Evolutionary conservation across 1,284 basidiomycete genomes (phyloP).

Genomic region (Cutaneotrichosporon dermatis): DNA sequence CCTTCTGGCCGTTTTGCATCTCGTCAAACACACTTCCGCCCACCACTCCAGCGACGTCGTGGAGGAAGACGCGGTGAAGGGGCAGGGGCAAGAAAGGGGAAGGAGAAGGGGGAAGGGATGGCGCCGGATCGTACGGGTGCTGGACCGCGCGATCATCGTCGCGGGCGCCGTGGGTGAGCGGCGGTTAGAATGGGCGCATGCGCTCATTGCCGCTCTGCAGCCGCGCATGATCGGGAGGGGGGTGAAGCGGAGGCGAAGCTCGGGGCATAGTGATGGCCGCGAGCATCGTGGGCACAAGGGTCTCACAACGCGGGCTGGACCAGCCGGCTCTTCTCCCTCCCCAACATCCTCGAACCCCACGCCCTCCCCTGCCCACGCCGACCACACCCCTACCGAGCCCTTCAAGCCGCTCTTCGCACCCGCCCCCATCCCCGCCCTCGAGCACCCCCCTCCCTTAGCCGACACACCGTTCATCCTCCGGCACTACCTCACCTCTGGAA

Average conservation of each 20-base stretch:
- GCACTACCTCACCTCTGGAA: constrained; percentile 55
- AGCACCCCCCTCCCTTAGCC: constrained; percentile 50
- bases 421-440: constrained; percentile 39
- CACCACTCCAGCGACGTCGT: too few relatives aligned
- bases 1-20: constrained; percentile 24
- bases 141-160: constrained; percentile 79
- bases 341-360: too few relatives aligned
- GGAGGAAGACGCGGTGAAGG: too few relatives aligned
- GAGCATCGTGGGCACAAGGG: background rate
- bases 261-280: background rate
- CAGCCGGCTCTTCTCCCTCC: too few relatives aligned
- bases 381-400: constrained; percentile 15
- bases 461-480: constrained; percentile 69
- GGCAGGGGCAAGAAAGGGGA: too few relatives aligned
- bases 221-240: background rate
- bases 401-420: constrained; percentile 41
- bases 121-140: constrained; percentile 50
- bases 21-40: too few relatives aligned
- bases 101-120: background rate
- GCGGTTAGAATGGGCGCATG: constrained; percentile 59
- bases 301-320: background rate
- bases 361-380: background rate
- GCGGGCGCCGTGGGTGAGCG: constrained; percentile 68
- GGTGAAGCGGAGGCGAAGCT: background rate
- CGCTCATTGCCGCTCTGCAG: constrained; percentile 53